Conservation (phyloP, 2,329 filamentous ascomycete species). For the Ophiocordyceps robertsii region DNA sequence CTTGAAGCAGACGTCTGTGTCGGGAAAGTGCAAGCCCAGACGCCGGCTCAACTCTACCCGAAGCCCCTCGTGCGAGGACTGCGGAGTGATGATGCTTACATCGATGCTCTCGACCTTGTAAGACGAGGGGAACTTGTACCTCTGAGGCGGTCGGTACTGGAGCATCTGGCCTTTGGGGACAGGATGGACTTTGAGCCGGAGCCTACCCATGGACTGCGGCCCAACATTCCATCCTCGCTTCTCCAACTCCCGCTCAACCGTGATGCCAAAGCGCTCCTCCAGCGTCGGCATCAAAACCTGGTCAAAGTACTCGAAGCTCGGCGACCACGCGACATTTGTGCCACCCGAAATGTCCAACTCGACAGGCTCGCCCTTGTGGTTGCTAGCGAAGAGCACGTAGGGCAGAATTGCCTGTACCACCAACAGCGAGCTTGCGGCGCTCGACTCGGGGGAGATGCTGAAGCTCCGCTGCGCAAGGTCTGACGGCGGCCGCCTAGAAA, state of each 20-base stretch:
- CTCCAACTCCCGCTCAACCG: neutral
- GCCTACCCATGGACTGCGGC: neutral
- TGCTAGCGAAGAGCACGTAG: constrained; percentile 41
- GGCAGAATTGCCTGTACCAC: constrained; percentile 49
- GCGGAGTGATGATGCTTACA: constrained; percentile 36
- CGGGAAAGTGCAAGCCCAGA: neutral
- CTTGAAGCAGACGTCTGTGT: neutral
- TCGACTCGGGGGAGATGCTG: constrained; percentile 33
- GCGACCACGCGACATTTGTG: constrained; percentile 44
- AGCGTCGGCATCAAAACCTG: constrained; percentile 45
- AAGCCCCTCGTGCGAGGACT: constrained; percentile 26
- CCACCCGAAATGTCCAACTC: constrained; percentile 41
- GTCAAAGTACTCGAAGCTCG: constrained; percentile 48
- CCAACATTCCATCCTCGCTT: neutral
- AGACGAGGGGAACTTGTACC: neutral
- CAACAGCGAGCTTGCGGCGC: constrained; percentile 40
- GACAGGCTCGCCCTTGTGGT: constrained; percentile 27
- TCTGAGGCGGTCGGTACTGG: neutral
- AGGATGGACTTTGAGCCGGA: neutral
- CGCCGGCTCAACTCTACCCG: constrained; percentile 20
- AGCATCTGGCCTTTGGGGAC: neutral
- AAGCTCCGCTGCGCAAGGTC: constrained; percentile 28
- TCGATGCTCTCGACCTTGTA: constrained; percentile 31
- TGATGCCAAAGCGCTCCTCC: constrained; percentile 30
- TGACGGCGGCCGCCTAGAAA: constrained; percentile 24